Conservation (phyloP, 1,284 basidiomycete species). For the Hymenochaete sp. region DNA sequence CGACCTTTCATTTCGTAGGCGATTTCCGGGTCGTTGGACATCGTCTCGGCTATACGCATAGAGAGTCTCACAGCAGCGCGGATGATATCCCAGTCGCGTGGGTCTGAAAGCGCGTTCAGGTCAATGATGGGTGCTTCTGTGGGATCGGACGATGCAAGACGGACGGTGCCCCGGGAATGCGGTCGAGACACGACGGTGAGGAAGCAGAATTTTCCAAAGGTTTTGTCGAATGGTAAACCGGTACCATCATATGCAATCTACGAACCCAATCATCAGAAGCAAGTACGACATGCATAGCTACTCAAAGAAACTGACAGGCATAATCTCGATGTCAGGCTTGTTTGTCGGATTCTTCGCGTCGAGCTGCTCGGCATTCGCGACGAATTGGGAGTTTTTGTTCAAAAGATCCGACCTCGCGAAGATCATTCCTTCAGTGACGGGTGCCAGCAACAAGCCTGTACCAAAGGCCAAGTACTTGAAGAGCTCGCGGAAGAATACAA, state of each 20-base stretch:
- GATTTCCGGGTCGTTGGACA: too few species aligned
- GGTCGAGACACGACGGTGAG: constrained; percentile 27
- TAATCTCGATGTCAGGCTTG: constrained; percentile 31
- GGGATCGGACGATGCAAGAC: constrained; percentile 22
- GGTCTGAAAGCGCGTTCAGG: background rate
- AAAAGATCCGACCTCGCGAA: constrained; percentile 25
- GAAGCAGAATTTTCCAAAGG: constrained; percentile 24
- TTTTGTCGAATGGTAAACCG: constrained; percentile 19
- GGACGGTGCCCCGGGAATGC: constrained; percentile 27
- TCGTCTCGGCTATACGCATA: background rate
- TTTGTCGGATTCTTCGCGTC: constrained; percentile 21
- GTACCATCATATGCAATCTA: constrained; percentile 8
- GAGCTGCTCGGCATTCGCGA: constrained; percentile 11
- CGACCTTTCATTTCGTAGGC: too few species aligned
- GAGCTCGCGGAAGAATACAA: constrained; percentile 23
- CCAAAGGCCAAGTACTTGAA: constrained; percentile 26
- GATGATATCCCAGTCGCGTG: constrained; percentile 1
- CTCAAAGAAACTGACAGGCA: constrained; percentile 22
- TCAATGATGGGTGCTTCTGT: background rate
- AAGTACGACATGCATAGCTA: background rate
- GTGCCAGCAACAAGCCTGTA: constrained; percentile 25
- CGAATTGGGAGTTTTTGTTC: constrained; percentile 18
- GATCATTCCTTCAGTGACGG: constrained; percentile 25
- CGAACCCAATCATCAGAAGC: background rate
- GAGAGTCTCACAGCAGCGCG: constrained; percentile 1